Evolutionary conservation across 1,284 basidiomycete species (phyloP).

Genomic region (Sporisorium sorghi): DNA sequence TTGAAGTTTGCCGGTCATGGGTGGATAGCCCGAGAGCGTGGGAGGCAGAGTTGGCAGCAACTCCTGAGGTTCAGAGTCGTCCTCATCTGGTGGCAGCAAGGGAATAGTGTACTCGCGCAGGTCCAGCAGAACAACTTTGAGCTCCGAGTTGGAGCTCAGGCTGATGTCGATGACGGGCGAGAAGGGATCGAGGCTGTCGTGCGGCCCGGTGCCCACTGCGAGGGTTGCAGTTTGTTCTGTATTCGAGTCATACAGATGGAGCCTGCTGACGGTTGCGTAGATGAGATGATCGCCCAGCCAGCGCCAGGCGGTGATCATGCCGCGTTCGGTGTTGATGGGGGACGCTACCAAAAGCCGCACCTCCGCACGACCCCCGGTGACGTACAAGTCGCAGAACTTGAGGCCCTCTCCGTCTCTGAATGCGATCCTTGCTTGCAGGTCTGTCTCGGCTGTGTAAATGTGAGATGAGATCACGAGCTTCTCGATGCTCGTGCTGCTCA

Average conservation of each 20-base stretch:
- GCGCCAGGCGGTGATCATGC: slow-evolving; percentile 25
- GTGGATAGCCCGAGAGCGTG: slow-evolving; percentile 33
- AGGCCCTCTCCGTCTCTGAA: slow-evolving; percentile 30
- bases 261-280: slow-evolving; percentile 25
- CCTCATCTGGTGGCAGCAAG: background rate
- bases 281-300: slow-evolving; percentile 31
- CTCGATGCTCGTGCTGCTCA: slow-evolving; percentile 32
- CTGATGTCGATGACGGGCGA: slow-evolving; percentile 21
- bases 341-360: slow-evolving; percentile 5
- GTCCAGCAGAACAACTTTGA: slow-evolving; percentile 24
- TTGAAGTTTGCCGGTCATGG: slow-evolving; percentile 31
- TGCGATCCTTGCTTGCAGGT: slow-evolving; percentile 21
- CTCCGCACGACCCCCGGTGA: background rate
- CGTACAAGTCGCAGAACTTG: slow-evolving; percentile 16
- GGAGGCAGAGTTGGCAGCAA: slow-evolving; percentile 16
- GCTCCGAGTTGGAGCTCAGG: background rate
- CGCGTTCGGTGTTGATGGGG: slow-evolving; percentile 12
- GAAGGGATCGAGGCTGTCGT: slow-evolving; percentile 23
- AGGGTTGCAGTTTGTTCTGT: background rate
- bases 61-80: background rate
- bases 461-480: slow-evolving; percentile 14
- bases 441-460: background rate
- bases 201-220: slow-evolving; percentile 5
- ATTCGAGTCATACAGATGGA: slow-evolving; percentile 15
- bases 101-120: slow-evolving; percentile 31